A percentile compares a stretch with the other conserved stretches of the same genome.
Evolutionary conservation across 805 yeast species (phyloP).

Genomic region (Hagleromyces aurorensis): DNA sequence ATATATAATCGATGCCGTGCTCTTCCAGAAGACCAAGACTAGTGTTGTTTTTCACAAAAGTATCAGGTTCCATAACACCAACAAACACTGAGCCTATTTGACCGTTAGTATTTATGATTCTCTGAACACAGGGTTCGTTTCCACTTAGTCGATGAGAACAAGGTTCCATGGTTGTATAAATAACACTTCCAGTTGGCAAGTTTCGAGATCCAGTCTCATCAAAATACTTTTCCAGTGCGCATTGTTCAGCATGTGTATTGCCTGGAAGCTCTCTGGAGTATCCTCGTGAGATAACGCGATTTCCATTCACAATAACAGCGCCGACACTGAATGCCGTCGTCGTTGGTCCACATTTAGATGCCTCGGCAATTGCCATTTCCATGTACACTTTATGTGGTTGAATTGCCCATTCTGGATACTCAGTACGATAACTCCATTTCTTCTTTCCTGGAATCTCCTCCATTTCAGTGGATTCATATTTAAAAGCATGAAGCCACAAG

Average conservation of each 20-base stretch:
- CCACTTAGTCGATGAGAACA: slow-evolving; percentile 87
- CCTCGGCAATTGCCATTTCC: slow-evolving; percentile 71
- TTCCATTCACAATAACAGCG: slow-evolving; percentile 65
- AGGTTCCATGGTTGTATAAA: slow-evolving; percentile 97
- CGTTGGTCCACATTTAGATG: slow-evolving; percentile 72
- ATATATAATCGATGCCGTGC: slow-evolving; percentile 60
- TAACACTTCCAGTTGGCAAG: slow-evolving; percentile 68
- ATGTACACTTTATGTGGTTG: slow-evolving; percentile 51
- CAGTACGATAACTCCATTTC: slow-evolving; percentile 69
- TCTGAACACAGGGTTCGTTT: slow-evolving; percentile 77
- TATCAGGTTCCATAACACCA: slow-evolving; percentile 86
- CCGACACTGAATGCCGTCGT: slow-evolving; percentile 93
- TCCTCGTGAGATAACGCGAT: slow-evolving; percentile 65
- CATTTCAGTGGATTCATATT: slow-evolving; percentile 50
- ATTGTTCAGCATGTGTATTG: slow-evolving; percentile 96
- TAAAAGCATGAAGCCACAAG: slow-evolving; percentile 85
- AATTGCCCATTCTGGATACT: slow-evolving; percentile 77
- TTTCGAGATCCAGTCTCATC: slow-evolving; percentile 26
- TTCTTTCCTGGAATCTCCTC: slow-evolving; percentile 23
- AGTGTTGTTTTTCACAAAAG: slow-evolving; percentile 72
- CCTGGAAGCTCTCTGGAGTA: slow-evolving; percentile 88
- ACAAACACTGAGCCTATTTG: slow-evolving; percentile 70
- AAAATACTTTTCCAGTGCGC: slow-evolving; percentile 75
- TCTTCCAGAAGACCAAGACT: slow-evolving; percentile 49
- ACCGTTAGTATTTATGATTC: slow-evolving; percentile 48